These are phyloP conservation scores for Saccharomyces hybrid DNA, from an alignment of 1,139 yeast genomes.

Conservation along the genomic window DNA sequence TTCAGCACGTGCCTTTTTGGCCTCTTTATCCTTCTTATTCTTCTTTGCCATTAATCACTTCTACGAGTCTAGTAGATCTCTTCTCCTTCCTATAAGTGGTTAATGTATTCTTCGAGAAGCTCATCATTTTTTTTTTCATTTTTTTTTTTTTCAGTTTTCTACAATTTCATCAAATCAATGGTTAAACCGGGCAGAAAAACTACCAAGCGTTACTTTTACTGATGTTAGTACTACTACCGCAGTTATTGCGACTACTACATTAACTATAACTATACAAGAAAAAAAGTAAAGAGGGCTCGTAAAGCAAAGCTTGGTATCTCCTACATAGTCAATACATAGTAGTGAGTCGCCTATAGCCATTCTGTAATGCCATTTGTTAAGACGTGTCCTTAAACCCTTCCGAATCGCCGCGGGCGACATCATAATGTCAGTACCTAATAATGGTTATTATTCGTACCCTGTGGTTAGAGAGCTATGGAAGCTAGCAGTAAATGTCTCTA, in stretches of 20 bases:
- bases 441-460: too few relatives aligned
- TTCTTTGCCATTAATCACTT: constrained; percentile 63
- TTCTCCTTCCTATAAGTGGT: background rate
- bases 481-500: background rate
- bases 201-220: background rate
- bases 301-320: background rate
- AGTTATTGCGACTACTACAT: background rate
- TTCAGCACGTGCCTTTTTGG: constrained; percentile 83
- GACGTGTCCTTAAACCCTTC: background rate
- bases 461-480: too few relatives aligned
- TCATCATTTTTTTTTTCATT: background rate
- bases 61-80: background rate
- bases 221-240: background rate
- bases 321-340: background rate
- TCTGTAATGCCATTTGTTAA: background rate
- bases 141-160: background rate
- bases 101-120: background rate
- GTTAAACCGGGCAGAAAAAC: background rate
- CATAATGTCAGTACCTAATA: background rate
- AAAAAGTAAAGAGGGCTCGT: background rate
- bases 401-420: background rate
- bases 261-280: background rate
- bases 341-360: background rate
- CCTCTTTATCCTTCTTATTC: constrained; percentile 76
- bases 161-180: background rate